These are phyloP conservation scores for Pythium grandisporangium DNA, from an alignment of 352 stramenopile species.

Conservation along the genomic window DNA sequence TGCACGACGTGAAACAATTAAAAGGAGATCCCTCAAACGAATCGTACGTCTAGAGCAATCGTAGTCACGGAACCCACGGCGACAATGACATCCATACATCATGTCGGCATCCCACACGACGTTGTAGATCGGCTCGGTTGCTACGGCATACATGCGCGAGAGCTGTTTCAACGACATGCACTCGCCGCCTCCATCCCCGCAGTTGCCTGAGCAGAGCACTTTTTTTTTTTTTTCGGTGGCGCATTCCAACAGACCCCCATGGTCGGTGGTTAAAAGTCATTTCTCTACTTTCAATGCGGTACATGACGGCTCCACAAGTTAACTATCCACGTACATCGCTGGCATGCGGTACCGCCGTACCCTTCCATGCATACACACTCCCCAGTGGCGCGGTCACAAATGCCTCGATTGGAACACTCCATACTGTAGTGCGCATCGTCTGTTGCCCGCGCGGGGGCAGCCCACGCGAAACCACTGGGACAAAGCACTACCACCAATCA, in stretches of 20 bases:
- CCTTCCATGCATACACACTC: conserved; percentile 53
- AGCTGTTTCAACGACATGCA: conserved; percentile 67
- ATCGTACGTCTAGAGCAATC: conserved; percentile 66
- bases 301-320: no score
- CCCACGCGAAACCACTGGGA: conserved; percentile 46
- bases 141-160: conserved; percentile 29
- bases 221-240: no score
- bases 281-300: no score
- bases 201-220: conserved; percentile 46
- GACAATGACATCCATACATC: conserved; percentile 86
- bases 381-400: conserved; percentile 42
- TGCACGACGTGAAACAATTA: not conserved
- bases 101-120: conserved; percentile 55
- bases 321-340: conserved; percentile 49
- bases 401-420: conserved; percentile 74
- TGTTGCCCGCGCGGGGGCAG: conserved; percentile 30
- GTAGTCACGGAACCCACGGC: conserved; percentile 64
- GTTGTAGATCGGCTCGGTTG: conserved; percentile 40
- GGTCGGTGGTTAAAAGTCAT: no score
- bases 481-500: conserved; percentile 19
- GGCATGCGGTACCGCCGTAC: conserved; percentile 60
- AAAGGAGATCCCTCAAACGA: not conserved
- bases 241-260: no score
- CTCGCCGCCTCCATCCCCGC: conserved; percentile 30
- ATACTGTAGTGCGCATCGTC: conserved; percentile 51